Evolutionary conservation across 2,329 filamentous ascomycete species (phyloP), one percentile per base, ranked within the genome.

Genomic region (Monilinia laxa): DNA sequence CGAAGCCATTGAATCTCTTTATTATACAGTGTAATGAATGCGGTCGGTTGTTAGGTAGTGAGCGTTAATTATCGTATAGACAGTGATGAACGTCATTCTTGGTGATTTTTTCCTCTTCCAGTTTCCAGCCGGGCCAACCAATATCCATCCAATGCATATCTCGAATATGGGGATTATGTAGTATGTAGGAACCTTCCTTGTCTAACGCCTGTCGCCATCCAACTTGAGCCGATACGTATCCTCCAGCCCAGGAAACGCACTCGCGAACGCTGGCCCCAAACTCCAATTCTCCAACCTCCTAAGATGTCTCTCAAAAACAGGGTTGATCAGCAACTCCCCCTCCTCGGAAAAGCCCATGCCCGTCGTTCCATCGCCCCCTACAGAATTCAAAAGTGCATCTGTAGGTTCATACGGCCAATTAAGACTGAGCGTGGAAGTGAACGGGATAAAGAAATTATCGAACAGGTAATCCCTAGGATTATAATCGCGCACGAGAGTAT

Each of bases 391-490:
- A 35, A 97, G 80, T 47, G 88, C 86, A 71, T 93, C 89, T 0
- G 85, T 86, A 0, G 87, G 83, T 66, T 91, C 88, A 74, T 96
- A 94, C 0, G 90, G 90, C 93, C 93, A 97, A 71, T 93, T 95
- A 20, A 97, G 77, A 35, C 84, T 87, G 31, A 97, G 75, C 0
- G 89, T 93, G 1, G 84, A 86, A 1, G 91, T 95, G 76, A 88
- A 96, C 0, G 91, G 90, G 23, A 94, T 85, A 76, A 94, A 95
- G 81, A 93, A 96, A 71, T 90, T 85, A 67, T 93, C 89, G 73
- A 96, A 94, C 0, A 85, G 81, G 66, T 88, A 88, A 53, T 83
- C 80, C 5, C 74, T 70, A 0, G 79, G 76, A 28, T 79, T 77
- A 49, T 85, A 84, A 0, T 81, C 77, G 31, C 80, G 77, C 31